phyloP scores from a whole-genome alignment of 306 rosid genomes.

The Castanea mollissima region DNA sequence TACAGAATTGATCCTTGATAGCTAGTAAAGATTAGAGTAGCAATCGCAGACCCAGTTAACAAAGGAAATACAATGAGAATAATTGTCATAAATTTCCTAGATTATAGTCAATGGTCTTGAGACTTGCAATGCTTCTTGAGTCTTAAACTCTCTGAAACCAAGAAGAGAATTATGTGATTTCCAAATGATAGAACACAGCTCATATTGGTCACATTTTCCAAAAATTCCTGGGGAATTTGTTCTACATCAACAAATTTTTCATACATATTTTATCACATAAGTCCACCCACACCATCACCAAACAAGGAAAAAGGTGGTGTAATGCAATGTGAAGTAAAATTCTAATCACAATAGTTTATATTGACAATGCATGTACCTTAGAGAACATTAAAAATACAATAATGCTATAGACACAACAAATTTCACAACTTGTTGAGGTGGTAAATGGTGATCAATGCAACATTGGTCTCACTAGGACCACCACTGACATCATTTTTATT shows the following conservation, averaged over 20 bases:
- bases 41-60: background rate
- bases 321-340: background rate
- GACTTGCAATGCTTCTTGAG: background rate
- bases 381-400: background rate
- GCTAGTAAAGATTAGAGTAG: background rate
- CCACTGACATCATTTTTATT: no score
- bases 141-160: background rate
- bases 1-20: background rate
- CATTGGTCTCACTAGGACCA: no score
- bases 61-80: background rate
- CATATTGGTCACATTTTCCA: background rate
- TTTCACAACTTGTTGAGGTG: no score
- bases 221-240: background rate
- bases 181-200: background rate
- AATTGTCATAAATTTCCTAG: background rate
- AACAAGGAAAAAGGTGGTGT: background rate
- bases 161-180: background rate
- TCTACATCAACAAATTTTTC: background rate
- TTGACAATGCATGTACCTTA: background rate
- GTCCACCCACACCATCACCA: background rate
- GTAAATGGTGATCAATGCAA: no score
- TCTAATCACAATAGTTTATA: background rate
- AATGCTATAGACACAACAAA: no score
- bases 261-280: background rate
- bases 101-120: background rate